phyloP scores from a whole-genome alignment of 2,329 filamentous ascomycete genomes.

The Hymenoscyphus albidus region DNA sequence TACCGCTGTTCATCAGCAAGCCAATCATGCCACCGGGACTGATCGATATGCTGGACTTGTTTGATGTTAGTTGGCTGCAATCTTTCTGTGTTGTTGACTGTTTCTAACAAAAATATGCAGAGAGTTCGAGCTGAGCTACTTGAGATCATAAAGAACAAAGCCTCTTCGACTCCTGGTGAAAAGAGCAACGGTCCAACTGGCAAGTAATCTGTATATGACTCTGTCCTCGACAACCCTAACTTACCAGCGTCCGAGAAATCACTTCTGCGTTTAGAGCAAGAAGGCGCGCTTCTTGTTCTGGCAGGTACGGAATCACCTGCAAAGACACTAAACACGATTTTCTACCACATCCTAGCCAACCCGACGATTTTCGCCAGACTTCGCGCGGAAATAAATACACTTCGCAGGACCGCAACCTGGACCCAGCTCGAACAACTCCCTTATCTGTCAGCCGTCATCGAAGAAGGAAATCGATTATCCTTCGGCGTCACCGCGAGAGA shows the following conservation, averaged over 20 bases:
- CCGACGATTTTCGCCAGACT: neutral
- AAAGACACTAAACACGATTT: conserved; percentile 32
- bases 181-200: neutral
- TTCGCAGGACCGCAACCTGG: neutral
- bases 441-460: neutral
- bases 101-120: neutral
- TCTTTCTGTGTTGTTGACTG: neutral
- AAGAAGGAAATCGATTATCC: neutral
- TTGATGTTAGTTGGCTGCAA: conserved; percentile 9
- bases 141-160: neutral
- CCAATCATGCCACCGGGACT: conserved; percentile 19
- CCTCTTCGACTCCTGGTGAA: neutral
- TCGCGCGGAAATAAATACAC: neutral
- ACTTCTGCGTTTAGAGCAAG: conserved; percentile 29
- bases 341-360: conserved; percentile 29
- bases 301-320: conserved; percentile 38
- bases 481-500: neutral
- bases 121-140: neutral
- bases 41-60: conserved; percentile 17
- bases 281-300: conserved; percentile 32
- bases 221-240: neutral
- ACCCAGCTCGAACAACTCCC: neutral
- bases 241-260: neutral
- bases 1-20: conserved; percentile 16
- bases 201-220: neutral